Evolutionary conservation across 2,329 filamentous ascomycete species (phyloP), one percentile per base, ranked within the genome.

Genomic region (Colletotrichum higginsianum): DNA sequence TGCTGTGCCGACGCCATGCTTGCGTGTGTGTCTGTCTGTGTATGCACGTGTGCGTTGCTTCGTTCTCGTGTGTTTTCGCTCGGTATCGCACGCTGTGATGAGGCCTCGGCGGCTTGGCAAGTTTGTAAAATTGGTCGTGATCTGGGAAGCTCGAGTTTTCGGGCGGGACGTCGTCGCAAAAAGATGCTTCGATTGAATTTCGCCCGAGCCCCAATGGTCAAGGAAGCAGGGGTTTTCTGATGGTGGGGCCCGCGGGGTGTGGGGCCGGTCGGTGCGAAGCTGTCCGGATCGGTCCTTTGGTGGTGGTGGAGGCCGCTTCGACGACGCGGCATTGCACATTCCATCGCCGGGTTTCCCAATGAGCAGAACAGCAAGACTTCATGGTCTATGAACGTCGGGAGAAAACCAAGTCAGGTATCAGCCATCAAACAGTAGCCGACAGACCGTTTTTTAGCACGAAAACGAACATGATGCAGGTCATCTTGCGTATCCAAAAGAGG

Each of bases 1-100:
- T 90, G 89, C 78, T 91, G 90, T 77, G 83, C 86, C 42, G 70
- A 71, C 47, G 70, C 66, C 70, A 72, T 72, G 30, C 40, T 12
- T 58, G 5, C 4, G 35, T 53, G 23, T 23, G 35, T 11, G 23
- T 50, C 16, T 49, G 38, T 61, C 38, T n/a, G 26, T 58, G 18
- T 23, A 30, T 30, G 30, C 30, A 30, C 30, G 30, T 30, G 30
- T 30, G 30, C 30, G 30, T 35, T 35, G 8, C 30, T 35, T 35
- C 30, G 30, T 35, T 11, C 8, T 35, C 30, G 30, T 35, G 30
- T 35, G 30, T 35, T 11, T 35, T 11, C 30, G 26, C 13, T n/a
- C 26, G 40, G 38, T 21, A 2, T 44, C 50, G 23, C 50, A 53
- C 23, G 15, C 23, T 53, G 23, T 15, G 50, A 18, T 18, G 26